Percentiles rank a stretch among this genome's conserved stretches.
Evolutionary conservation across 1,284 basidiomycete genomes (phyloP).

Genomic region (Fistulinella cinereoalba): DNA sequence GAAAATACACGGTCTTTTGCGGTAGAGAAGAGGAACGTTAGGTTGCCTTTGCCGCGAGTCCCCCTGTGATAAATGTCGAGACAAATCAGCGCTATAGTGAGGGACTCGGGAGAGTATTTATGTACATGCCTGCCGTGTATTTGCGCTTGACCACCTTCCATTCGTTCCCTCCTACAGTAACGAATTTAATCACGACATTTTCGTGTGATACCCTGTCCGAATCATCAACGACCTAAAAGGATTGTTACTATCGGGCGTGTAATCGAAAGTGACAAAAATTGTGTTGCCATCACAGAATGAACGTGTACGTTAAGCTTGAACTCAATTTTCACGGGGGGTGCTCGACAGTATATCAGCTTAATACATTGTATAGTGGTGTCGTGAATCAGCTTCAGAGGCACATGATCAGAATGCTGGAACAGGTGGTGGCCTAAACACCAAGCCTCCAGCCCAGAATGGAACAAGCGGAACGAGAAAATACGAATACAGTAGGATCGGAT

Average conservation of each 20-base stretch:
- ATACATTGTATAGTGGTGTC: constrained; percentile 6
- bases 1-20: constrained; percentile 13
- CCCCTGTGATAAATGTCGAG: constrained; percentile 17
- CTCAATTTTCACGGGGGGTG: constrained; percentile 7
- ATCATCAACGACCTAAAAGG: constrained; percentile 31
- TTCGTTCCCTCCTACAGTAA: background rate
- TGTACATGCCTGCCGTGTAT: constrained; percentile 23
- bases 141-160: constrained; percentile 15
- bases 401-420: constrained; percentile 11
- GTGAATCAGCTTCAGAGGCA: constrained; percentile 19
- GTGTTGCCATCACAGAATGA: constrained; percentile 15
- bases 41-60: background rate
- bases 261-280: background rate
- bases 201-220: constrained; percentile 4
- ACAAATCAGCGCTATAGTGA: background rate
- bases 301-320: constrained; percentile 21
- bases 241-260: background rate
- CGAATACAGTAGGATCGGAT: constrained; percentile 21
- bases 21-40: constrained; percentile 27
- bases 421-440: constrained; percentile 27
- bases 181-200: constrained; percentile 26
- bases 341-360: constrained; percentile 9
- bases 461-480: constrained; percentile 30
- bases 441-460: constrained; percentile 20
- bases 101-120: background rate